Evolutionary conservation across 2,329 filamentous ascomycete genomes (phyloP).

Genomic region (Ophiocordyceps camponoti-saundersi): DNA sequence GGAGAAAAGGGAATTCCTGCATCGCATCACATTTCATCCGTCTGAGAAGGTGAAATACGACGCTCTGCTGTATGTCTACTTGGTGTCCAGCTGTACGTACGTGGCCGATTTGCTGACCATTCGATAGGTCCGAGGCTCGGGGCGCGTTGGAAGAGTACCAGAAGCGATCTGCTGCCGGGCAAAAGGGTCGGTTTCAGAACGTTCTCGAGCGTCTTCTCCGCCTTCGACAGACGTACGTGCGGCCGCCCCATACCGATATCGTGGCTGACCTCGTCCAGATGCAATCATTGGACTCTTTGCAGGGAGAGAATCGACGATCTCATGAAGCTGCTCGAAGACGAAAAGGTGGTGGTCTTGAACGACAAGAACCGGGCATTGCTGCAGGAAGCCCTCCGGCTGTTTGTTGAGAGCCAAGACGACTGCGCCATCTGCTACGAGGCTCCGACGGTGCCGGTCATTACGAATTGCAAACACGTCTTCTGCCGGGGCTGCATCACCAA

Average conservation of each 20-base stretch:
- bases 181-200: constrained; percentile 47
- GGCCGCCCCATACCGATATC: neutral
- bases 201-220: constrained; percentile 70
- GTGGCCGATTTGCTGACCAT: neutral
- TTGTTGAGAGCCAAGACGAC: constrained; percentile 66
- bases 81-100: accelerated
- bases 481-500: constrained; percentile 57
- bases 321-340: constrained; percentile 48
- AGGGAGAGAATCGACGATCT: constrained; percentile 59
- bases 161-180: constrained; percentile 20
- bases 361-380: constrained; percentile 55
- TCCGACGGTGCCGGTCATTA: constrained; percentile 61
- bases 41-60: constrained; percentile 68
- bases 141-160: constrained; percentile 49
- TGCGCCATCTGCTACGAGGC: constrained; percentile 69
- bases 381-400: constrained; percentile 58
- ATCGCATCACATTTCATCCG: constrained; percentile 54
- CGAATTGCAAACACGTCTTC: constrained; percentile 69
- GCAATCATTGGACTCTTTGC: constrained; percentile 78
- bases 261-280: constrained; percentile 21
- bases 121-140: constrained; percentile 48
- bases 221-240: constrained; percentile 50
- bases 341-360: constrained; percentile 52
- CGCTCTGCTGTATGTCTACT: constrained; percentile 41
- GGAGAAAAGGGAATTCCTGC: constrained; percentile 58